Evolutionary conservation across 2,329 filamentous ascomycete genomes (phyloP), one percentile per base, ranked within the genome.

Genomic region (Sporothrix inflata): DNA sequence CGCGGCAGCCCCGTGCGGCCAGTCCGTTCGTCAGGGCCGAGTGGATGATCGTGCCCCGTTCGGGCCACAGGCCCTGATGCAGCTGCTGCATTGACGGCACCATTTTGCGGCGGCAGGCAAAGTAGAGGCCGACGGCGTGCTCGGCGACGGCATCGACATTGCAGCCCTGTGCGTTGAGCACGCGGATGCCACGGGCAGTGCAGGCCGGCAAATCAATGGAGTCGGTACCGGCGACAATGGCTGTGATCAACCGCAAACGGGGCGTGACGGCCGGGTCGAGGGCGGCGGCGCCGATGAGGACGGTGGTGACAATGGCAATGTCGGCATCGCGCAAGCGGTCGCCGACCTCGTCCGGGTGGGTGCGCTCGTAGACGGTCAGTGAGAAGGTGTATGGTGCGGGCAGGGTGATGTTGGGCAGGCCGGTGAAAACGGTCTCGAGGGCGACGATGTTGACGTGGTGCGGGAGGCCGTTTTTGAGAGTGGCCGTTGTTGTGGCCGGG

Each of bases 271-370:
- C 72, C 7, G 73, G 63, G 2, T 77, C 76, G 16, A 75, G 77
- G 27, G 73, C 69, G 9, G 72, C 73, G 30, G 78, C 72, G 4
- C 75, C 65, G 38, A 84, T 71, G 3, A 77, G 79, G 0, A 79
- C 73, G 0, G 79, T 75, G 1, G 79, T 81, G 60, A 78, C 76
- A 55, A 83, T 78, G 11, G 80, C 74, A 3, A 84, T 76, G 71
- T 80, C 78, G 49, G 81, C 81, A 68, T 81, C 79, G 19, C 69
- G 47, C 38, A 83, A 77, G 21, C 80, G 75, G 24, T 74, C 74
- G 4, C 76, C 74, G 8, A 80, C 72, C 61, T 79, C 73, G 19
- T 76, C 75, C 8, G 74, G 66, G 14, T 49, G 63, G 19, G 79
- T 80, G 24, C 76, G 72, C 38, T 70, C 45, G 75, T 81, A 79